Conservation (phyloP, 2,329 filamentous ascomycete genomes). For the Botrytis porri region DNA sequence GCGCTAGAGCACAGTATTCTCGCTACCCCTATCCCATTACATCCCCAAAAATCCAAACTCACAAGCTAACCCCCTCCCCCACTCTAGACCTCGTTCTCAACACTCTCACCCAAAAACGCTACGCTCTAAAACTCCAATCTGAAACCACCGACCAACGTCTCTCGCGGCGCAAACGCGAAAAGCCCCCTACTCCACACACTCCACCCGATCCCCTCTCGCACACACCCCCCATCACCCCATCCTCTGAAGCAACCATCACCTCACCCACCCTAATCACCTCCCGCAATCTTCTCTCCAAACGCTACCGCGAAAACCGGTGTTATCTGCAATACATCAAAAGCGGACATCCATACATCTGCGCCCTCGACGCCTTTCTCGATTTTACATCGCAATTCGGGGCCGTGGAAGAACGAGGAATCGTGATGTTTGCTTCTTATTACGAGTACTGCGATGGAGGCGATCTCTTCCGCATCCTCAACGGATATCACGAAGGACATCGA, state of each 20-base stretch:
- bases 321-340: not conserved
- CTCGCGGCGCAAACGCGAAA: not conserved
- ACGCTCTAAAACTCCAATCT: not conserved
- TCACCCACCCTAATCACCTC: not conserved
- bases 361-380: not conserved
- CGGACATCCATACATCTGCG: slow-evolving; percentile 9
- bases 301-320: not conserved
- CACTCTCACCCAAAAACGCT: not conserved
- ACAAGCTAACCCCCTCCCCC: not conserved
- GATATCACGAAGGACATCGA: not conserved
- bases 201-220: not conserved
- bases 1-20: not conserved
- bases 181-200: not conserved
- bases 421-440: not conserved
- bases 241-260: not conserved
- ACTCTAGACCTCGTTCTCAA: not conserved
- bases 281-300: not conserved
- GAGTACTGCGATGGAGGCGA: not conserved
- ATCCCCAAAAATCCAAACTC: not conserved
- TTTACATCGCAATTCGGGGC: not conserved
- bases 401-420: not conserved
- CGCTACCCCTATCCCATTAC: not conserved
- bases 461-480: not conserved
- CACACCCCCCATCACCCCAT: not conserved
- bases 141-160: not conserved